These are phyloP conservation scores for Ilex paraguariensis DNA, from an alignment of 305 asterid species.

Conservation along the genomic window DNA sequence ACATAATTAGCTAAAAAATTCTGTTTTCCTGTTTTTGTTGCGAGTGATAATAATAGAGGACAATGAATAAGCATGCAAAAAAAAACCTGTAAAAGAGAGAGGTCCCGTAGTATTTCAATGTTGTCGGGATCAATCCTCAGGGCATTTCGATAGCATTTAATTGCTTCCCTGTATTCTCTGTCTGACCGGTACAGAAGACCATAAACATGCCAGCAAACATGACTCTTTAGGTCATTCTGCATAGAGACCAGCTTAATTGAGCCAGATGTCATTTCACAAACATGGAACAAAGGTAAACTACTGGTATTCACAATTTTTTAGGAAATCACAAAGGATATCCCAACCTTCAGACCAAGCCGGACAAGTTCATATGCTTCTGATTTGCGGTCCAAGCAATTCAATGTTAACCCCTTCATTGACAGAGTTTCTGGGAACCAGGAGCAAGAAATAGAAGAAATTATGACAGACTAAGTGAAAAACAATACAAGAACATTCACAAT, in stretches of 20 bases:
- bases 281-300: slow-evolving; percentile 3
- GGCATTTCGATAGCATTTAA: slow-evolving; percentile 95
- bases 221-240: slow-evolving; percentile 99
- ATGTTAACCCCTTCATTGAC: slow-evolving; percentile 93
- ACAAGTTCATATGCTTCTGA: slow-evolving; percentile 98
- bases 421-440: slow-evolving; percentile 66
- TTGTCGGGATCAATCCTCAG: slow-evolving; percentile 94
- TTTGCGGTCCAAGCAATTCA: slow-evolving; percentile 98
- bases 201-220: slow-evolving; percentile 99
- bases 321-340: not conserved
- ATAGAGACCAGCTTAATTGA: slow-evolving; percentile 17
- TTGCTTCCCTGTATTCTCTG: slow-evolving; percentile 98
- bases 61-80: no score
- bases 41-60: no score
- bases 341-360: slow-evolving; percentile 76
- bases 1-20: no score
- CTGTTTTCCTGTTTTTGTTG: no score
- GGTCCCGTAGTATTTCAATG: slow-evolving; percentile 91
- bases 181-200: slow-evolving; percentile 96
- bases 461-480: not conserved
- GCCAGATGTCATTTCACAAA: slow-evolving; percentile 1
- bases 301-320: no score
- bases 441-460: slow-evolving; percentile 4
- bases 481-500: no score
- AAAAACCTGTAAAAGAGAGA: slow-evolving; percentile 93